Evolutionary conservation across 257 asterid genomes (phyloP).

Genomic region (Solanum pimpinellifolium): DNA sequence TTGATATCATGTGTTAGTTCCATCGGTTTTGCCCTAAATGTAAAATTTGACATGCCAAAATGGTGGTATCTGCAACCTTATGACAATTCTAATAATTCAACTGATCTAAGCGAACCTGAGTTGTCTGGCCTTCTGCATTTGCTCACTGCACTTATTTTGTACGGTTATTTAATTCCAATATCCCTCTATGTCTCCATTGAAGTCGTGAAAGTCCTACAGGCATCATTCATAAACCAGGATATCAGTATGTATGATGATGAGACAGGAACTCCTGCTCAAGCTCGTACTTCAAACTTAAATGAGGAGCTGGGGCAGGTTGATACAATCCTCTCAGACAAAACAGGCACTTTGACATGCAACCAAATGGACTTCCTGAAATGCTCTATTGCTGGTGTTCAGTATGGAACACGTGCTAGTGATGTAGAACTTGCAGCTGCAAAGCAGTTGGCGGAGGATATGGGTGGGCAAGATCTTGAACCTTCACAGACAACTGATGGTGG

Average conservation of each 20-base stretch:
- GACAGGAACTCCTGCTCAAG: slow-evolving; percentile 89
- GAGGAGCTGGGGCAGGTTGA: slow-evolving; percentile 94
- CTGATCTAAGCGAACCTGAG: slow-evolving; percentile 44
- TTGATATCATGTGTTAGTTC: slow-evolving; percentile 72
- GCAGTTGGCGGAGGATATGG: slow-evolving; percentile 74
- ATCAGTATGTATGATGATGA: slow-evolving; percentile 84
- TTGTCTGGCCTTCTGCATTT: slow-evolving; percentile 69
- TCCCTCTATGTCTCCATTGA: slow-evolving; percentile 92
- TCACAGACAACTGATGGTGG: slow-evolving; percentile 9
- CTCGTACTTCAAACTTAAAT: slow-evolving; percentile 86
- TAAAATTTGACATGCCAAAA: slow-evolving; percentile 58
- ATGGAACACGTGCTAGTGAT: slow-evolving; percentile 75
- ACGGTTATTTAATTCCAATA: slow-evolving; percentile 90
- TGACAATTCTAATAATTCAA: slow-evolving; percentile 31
- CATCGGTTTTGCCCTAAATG: slow-evolving; percentile 60
- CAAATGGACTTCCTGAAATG: slow-evolving; percentile 97
- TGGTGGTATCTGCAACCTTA: slow-evolving; percentile 90
- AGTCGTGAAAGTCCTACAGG: slow-evolving; percentile 90
- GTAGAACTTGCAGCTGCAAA: slow-evolving; percentile 91
- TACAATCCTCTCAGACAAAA: slow-evolving; percentile 87
- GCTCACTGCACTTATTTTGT: slow-evolving; percentile 82
- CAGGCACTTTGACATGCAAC: slow-evolving; percentile 92
- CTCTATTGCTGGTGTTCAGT: slow-evolving; percentile 76
- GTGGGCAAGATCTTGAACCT: slow-evolving; percentile 36
- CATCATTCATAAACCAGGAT: slow-evolving; percentile 75